phyloP scores from a whole-genome alignment of 2,329 filamentous ascomycete species.

The Clarireedia sp. region DNA sequence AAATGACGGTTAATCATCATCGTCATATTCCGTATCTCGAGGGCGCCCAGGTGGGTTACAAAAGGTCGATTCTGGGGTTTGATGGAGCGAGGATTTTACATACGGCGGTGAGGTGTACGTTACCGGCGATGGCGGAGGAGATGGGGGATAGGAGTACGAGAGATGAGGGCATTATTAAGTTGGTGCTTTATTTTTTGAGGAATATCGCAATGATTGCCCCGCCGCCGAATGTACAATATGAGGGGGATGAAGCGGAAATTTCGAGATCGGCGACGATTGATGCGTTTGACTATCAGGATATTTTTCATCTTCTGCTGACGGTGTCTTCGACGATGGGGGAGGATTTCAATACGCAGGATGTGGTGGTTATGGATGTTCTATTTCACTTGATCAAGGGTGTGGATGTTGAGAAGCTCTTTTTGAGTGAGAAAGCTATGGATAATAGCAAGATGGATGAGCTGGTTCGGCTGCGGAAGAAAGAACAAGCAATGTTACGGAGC shows the following conservation, averaged over 20 bases:
- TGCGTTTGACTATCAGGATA: slow-evolving; percentile 83
- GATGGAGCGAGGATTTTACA: slow-evolving; percentile 71
- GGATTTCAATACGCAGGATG: slow-evolving; percentile 83
- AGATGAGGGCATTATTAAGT: slow-evolving; percentile 87
- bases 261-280: slow-evolving; percentile 83
- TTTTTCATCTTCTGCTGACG: slow-evolving; percentile 77
- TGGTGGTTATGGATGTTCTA: slow-evolving; percentile 81
- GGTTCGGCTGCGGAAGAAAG: slow-evolving; percentile 66
- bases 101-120: slow-evolving; percentile 68
- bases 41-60: slow-evolving; percentile 82
- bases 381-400: slow-evolving; percentile 92
- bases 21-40: slow-evolving; percentile 85
- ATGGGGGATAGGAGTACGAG: slow-evolving; percentile 67
- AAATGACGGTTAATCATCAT: slow-evolving; percentile 89
- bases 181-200: slow-evolving; percentile 80
- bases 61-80: slow-evolving; percentile 78
- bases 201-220: slow-evolving; percentile 82
- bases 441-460: slow-evolving; percentile 67
- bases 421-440: slow-evolving; percentile 65
- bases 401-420: slow-evolving; percentile 75
- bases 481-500: slow-evolving; percentile 72
- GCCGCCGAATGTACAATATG: slow-evolving; percentile 61
- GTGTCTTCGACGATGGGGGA: slow-evolving; percentile 89
- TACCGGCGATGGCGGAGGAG: slow-evolving; percentile 77
- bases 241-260: slow-evolving; percentile 84